Evolutionary conservation across 192 early-diverging fungal species (phyloP).

Genomic region (Coemansia umbellata): DNA sequence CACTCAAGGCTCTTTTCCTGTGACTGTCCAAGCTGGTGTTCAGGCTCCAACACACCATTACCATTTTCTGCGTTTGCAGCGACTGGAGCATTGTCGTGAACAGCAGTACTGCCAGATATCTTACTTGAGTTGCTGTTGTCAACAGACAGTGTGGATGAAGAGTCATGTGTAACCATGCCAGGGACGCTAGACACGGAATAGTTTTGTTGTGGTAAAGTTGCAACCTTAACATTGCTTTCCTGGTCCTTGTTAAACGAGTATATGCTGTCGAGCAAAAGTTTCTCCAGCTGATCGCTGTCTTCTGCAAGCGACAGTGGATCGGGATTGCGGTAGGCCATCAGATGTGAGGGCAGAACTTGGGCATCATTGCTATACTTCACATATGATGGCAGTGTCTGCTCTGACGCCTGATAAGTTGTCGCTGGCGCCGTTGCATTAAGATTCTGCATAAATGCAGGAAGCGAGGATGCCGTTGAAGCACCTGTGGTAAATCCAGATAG

Average conservation of each 20-base stretch:
- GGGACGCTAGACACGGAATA: no score
- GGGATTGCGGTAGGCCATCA: conserved; percentile 52
- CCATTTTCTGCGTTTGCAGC: no score
- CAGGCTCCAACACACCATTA: no score
- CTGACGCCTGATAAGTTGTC: not conserved
- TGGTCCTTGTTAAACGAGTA: conserved; percentile 10
- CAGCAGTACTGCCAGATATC: not conserved
- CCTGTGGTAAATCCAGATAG: not conserved
- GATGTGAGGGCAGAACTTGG: conserved; percentile 19
- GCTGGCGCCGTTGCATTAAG: not conserved
- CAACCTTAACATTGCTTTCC: not conserved
- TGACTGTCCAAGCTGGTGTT: conserved; percentile 3
- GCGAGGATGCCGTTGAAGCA: not conserved
- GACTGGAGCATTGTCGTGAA: not conserved
- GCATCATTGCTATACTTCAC: no score
- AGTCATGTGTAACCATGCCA: not conserved
- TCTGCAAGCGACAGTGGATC: conserved; percentile 28
- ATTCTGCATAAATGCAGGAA: conserved; percentile 4
- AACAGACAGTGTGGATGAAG: not conserved
- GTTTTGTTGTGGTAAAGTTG: not conserved
- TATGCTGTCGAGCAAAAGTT: conserved; percentile 44
- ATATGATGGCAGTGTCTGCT: not conserved
- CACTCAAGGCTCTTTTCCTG: conserved; percentile 1
- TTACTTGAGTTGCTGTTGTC: not conserved
- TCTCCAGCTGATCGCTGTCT: conserved; percentile 46